A percentile compares a stretch with the other conserved stretches of the same genome.
Evolutionary conservation across 306 rosid species (phyloP).

Genomic region (Cyclanthera cordifolia): DNA sequence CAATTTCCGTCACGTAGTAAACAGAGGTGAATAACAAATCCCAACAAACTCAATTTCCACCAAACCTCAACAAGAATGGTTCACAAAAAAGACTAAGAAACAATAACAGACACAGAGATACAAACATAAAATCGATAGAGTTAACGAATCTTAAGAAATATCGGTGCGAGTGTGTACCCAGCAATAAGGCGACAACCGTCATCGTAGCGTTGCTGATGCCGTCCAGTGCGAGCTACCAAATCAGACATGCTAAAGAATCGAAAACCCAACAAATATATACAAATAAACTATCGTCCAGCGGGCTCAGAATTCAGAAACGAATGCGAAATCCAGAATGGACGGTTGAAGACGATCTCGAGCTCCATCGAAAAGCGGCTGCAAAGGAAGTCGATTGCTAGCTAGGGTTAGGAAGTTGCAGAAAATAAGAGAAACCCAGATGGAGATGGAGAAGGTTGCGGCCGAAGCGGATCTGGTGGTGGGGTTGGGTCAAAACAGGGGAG

Average conservation of each 20-base stretch:
- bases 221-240: slow-evolving; percentile 86
- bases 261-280: not conserved
- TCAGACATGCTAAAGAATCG: slow-evolving; percentile 42
- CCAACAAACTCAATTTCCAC: not conserved
- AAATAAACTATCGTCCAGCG: not conserved
- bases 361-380: slow-evolving; percentile 13
- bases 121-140: not conserved
- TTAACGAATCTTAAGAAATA: not conserved
- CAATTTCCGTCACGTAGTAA: not conserved
- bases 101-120: not conserved
- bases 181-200: slow-evolving; percentile 71
- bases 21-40: too few species aligned
- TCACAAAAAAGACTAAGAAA: slow-evolving; percentile 12
- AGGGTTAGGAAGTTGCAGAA: slow-evolving; percentile 18
- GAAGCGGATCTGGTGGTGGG: slow-evolving; percentile 44
- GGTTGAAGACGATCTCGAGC: slow-evolving; percentile 8
- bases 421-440: slow-evolving; percentile 8
- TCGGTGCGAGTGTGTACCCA: slow-evolving; percentile 33
- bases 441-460: slow-evolving; percentile 5
- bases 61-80: slow-evolving; percentile 11
- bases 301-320: not conserved
- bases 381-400: not conserved
- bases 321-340: not conserved
- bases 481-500: slow-evolving; percentile 26
- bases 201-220: slow-evolving; percentile 73